Conservation (phyloP, 345 rosid genomes). For the Lenwebbia sp. region DNA sequence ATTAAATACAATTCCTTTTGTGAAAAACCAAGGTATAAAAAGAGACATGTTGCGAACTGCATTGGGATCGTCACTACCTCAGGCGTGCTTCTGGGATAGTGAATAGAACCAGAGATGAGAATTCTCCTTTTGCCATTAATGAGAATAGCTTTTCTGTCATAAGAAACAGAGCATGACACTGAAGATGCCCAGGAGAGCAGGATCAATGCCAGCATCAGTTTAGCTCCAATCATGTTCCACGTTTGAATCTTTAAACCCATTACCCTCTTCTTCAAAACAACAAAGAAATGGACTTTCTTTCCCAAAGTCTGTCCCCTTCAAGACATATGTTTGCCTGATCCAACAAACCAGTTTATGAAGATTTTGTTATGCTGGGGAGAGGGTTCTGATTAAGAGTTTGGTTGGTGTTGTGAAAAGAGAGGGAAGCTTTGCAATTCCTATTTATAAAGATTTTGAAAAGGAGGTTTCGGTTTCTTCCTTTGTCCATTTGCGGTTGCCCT, state of each 20-base stretch:
- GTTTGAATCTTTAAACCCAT: not conserved
- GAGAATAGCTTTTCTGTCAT: conserved; percentile 42
- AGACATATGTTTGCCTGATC: not conserved
- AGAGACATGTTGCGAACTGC: not conserved
- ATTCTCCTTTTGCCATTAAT: conserved; percentile 73
- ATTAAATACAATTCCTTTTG: not conserved
- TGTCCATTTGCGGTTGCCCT: not conserved
- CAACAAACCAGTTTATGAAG: not conserved
- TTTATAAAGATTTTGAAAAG: not conserved
- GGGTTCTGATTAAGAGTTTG: not conserved
- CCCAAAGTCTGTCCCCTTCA: not conserved
- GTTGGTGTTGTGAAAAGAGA: not conserved
- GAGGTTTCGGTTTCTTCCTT: not conserved
- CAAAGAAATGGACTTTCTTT: not conserved
- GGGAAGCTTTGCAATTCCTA: not conserved
- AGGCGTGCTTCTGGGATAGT: conserved; percentile 95
- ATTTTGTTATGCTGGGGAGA: not conserved
- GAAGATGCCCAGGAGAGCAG: conserved; percentile 1
- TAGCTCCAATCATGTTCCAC: not conserved
- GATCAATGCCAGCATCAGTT: not conserved
- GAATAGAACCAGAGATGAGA: conserved; percentile 94
- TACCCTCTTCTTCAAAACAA: not conserved
- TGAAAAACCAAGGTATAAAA: not conserved
- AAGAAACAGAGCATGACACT: conserved; percentile 7
- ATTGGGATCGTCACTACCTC: not conserved